These are phyloP conservation scores for Brettanomyces nanus DNA, from an alignment of 805 yeast genomes.

Conservation along the genomic window DNA sequence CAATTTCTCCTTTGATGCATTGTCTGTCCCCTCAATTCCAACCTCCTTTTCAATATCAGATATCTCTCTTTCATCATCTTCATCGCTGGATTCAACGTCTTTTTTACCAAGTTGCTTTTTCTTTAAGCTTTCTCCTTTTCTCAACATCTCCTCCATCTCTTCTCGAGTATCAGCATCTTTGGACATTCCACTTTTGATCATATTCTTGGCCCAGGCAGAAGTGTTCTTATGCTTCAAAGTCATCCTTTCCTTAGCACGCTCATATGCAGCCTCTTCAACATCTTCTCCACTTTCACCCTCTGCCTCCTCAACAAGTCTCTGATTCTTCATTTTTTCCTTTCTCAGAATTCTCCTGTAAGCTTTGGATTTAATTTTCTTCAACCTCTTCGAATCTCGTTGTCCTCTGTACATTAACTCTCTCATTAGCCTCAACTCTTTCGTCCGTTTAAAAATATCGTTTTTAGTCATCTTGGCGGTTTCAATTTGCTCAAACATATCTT, in stretches of 20 bases:
- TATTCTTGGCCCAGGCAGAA: constrained; percentile 82
- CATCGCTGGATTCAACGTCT: constrained; percentile 30
- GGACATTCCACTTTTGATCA: constrained; percentile 84
- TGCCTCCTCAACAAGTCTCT: constrained; percentile 57
- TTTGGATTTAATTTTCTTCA: constrained; percentile 93
- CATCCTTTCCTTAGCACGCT: constrained; percentile 90
- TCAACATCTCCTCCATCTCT: constrained; percentile 90
- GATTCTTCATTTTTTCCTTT: constrained; percentile 67
- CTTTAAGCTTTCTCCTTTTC: constrained; percentile 74
- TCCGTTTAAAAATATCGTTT: constrained; percentile 70
- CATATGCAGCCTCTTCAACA: constrained; percentile 57
- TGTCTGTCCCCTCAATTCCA: constrained; percentile 28
- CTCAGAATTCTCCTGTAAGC: constrained; percentile 79
- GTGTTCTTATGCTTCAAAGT: constrained; percentile 81
- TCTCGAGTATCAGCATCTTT: constrained; percentile 78
- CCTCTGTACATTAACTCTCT: constrained; percentile 95
- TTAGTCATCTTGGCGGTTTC: constrained; percentile 73
- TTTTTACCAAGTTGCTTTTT: constrained; percentile 55
- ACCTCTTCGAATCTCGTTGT: constrained; percentile 81
- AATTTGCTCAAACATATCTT: constrained; percentile 80
- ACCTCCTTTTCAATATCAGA: constrained; percentile 46
- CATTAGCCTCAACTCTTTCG: constrained; percentile 81
- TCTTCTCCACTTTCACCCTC: constrained; percentile 39
- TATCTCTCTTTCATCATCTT: constrained; percentile 36
- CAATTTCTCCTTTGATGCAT: constrained; percentile 33